Base-by-base conservation (phyloP, 306 rosid genomes). In the Rosa lucieae region DNA sequence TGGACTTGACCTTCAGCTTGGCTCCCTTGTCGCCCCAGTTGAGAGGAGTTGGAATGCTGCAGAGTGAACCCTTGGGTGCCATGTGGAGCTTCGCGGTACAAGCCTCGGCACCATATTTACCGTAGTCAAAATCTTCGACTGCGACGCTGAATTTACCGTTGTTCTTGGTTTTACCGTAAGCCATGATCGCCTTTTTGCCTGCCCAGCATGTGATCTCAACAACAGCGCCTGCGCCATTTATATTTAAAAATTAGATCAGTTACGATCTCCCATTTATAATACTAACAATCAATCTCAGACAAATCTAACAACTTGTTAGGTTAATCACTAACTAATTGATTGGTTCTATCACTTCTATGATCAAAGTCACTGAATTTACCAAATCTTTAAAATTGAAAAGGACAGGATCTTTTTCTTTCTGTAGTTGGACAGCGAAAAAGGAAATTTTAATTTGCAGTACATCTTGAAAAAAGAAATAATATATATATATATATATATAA, bases 161-260 rank as follows among this genome's bases (percentile, higher is more conserved):
- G 82, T 51, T 88, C 81, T 94, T 94, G 0, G 98, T 92, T 82
- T 77, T 85, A 13, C 97, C 98, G 29, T 89, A 94, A 0, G 93
- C 94, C 72, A 63, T 89, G 39, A 92, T 83, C 29, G 84, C 84
- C 15, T 91, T 83, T 59, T 86, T 78, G 10, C 92, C 98, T 1
- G 83, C 93, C 81, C 90, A 81, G 84, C 97, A 94, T 48, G 82
- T 90, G 40, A 94, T 93, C 84, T 91, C 95, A 74, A 94, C 97
- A 42, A 88, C 84, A 37, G 92, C 97, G 76, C 91, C 98, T 94
- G 78, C 37, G 51, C 74, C 70, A 66, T 8, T 74, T 10, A 35
- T 9, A 73, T 21, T 51, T 23, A 6, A 1, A 32, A 7, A 51
- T 52, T 12, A 47, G 21, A 29, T 13, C 12, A 56, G 20, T 20